A percentile compares a stretch with the other conserved stretches of the same genome.
These are phyloP conservation scores for Xerocomellus amylosporus DNA, from an alignment of 768 basidiomycete species.

Conservation along the genomic window DNA sequence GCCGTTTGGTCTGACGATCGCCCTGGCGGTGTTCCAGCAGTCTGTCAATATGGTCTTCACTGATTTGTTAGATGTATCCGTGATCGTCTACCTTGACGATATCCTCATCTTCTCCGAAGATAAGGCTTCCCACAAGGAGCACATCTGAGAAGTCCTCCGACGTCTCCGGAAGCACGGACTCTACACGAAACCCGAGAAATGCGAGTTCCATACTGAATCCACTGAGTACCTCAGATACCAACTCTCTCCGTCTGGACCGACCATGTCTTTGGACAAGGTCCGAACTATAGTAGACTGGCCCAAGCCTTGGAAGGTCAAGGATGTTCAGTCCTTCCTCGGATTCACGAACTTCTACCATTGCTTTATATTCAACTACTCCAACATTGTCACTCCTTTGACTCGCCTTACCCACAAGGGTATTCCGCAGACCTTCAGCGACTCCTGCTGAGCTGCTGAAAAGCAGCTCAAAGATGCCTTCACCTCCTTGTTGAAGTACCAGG, in stretches of 20 bases:
- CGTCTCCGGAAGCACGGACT: not conserved
- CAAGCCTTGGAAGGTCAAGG: not conserved
- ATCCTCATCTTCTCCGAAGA: not conserved
- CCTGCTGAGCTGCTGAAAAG: no score
- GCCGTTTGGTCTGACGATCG: no score
- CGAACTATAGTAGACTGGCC: not conserved
- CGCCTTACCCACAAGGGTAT: not conserved
- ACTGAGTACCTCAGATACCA: not conserved
- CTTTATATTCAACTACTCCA: not conserved
- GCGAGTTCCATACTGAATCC: not conserved
- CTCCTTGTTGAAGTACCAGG: no score
- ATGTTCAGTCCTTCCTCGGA: not conserved
- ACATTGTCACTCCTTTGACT: not conserved
- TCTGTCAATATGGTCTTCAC: no score
- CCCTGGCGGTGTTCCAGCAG: no score
- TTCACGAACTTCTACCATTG: not conserved
- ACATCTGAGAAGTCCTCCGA: not conserved
- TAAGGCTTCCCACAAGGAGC: not conserved
- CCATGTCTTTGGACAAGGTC: not conserved
- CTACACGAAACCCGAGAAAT: not conserved
- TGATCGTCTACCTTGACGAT: no score
- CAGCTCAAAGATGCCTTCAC: not conserved
- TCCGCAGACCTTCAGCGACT: not conserved
- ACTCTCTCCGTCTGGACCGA: not conserved
- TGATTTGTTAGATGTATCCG: no score